Evolutionary conservation across 306 rosid genomes (phyloP), one percentile per base, ranked within the genome.

Genomic region (apple (Malus domestica)): DNA sequence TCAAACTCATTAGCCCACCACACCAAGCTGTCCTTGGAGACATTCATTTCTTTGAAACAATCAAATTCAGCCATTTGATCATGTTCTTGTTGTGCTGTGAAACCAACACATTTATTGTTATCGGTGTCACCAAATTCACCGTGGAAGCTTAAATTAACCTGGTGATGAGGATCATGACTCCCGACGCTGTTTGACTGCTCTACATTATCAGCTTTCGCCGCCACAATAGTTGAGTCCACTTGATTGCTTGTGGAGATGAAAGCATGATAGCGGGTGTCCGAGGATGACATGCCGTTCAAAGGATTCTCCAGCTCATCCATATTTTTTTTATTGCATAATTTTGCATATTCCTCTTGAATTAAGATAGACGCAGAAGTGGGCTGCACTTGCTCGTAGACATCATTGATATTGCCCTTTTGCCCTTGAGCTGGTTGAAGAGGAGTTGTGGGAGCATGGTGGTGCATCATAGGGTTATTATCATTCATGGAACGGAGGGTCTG

Each of bases 1-100:
- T 88, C 91, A 67, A 88, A 83, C 65, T 81, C 87, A 68, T 85
- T 86, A 35, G 90, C 80, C 99, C 97, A 90, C 99, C 99, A 95
- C 30, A 79, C 72, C 71, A 86, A 59, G 81, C 78, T 76, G 29
- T 88, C 92, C 83, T 87, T 95, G 46, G 89, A 79, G 45, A 75
- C 75, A 71, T 71, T 85, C 81, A 92, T 88, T 42, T 90, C 97
- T 71, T 78, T 80, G 72, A 89, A 90, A 72, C 88, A 92, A 84
- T 92, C 92, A 82, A 88, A 89, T n/a, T 81, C 91, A 81, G 81
- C 80, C 10, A 73, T 58, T 55, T 83, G 83, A 76, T 32, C 67
- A n/a, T 65, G 20, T 19, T 52, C 64, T 55, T 66, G 29, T 52
- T 77, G 85, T 60, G 85, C 35, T 16, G 76, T n/a, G 61, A 85